Evolutionary conservation across 768 basidiomycete species (phyloP), one percentile per base, ranked within the genome.

Genomic region (Gloeopeniophorella convolvens): DNA sequence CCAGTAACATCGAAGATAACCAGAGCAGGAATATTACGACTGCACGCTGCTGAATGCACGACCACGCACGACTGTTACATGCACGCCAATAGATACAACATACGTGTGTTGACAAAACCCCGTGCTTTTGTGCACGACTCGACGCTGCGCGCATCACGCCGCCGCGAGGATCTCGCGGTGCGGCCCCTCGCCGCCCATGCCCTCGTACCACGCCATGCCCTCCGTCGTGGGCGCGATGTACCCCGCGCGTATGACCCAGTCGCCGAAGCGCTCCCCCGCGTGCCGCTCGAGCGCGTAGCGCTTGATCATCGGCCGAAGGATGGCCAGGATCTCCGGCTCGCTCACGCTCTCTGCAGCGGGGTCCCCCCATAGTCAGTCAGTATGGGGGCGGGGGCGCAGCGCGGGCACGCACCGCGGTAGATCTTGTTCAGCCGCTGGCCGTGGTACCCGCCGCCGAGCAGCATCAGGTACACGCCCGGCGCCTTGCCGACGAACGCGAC

Each of bases 401-500:
- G 32, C 35, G 33, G 33, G 35, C n/a, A 60, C 69, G 5, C 52
- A 85, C 85, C 85, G 68, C 90, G 76, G 69, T 92, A 97, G 46
- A 96, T 94, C 70, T 97, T 98, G 73, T 95, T 95, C 60, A 99
- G 72, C 30, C 95, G 78, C 66, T 97, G 87, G 31, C 95, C 96
- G 58, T 91, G 76, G 71, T 92, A 96, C 1, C 93, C 93, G 47
- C 95, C 95, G 33, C 96, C 95, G 28, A 99, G 83, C 27, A 98
- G 78, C 93, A 98, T 96, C 37, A 83, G 63, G 65, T 99, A 99
- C 27, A 82, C 76, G 11, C 91, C 93, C 1, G 85, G 90, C 0
- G 96, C 92, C 70, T 98, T 98, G 27, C 96, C 95, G 32, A 98
- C 84, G 61, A 98, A 95, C 0, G 93, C 96, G 33, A 98, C 76